Conservation (phyloP, 1,284 basidiomycete species). For the Pulveroboletus sp. region DNA sequence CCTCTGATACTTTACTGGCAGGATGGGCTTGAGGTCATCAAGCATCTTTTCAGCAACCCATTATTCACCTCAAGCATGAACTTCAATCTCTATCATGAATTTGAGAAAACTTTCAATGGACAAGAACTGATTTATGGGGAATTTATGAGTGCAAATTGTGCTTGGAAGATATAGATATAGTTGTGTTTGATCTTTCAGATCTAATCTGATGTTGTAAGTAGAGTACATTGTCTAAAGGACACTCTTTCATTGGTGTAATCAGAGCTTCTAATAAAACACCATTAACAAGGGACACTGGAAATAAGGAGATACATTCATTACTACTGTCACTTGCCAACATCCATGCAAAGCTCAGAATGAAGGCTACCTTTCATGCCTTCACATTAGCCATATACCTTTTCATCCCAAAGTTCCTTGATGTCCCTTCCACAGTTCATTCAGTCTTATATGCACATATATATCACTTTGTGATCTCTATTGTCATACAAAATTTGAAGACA, state of each 20-base stretch:
- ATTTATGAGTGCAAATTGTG: not conserved
- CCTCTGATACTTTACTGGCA: conserved; percentile 1
- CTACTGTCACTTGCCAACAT: conserved; percentile 9
- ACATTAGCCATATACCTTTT: conserved; percentile 8
- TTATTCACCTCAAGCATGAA: not conserved
- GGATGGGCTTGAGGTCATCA: not conserved
- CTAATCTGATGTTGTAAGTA: not conserved
- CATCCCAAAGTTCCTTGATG: conserved; percentile 12
- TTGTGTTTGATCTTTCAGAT: not conserved
- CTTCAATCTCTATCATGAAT: not conserved
- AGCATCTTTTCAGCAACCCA: not conserved
- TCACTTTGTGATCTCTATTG: conserved; percentile 1
- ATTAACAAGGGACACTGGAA: not conserved
- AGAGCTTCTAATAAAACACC: conserved; percentile 16
- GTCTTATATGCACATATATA: conserved; percentile 8
- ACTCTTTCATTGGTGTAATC: conserved; percentile 11
- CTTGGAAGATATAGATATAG: conserved; percentile 10
- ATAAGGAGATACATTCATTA: too few species aligned
- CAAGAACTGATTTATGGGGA: not conserved
- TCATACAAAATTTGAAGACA: conserved; percentile 11
- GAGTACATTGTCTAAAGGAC: not conserved
- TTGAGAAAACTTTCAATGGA: not conserved
- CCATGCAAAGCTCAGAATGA: conserved; percentile 9
- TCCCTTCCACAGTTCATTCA: conserved; percentile 2
- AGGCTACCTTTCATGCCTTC: conserved; percentile 12